A percentile compares a stretch with the other conserved stretches of the same genome.
These are phyloP conservation scores for Yamadazyma epiphylla DNA, from an alignment of 1,139 yeast genomes.

Conservation along the genomic window DNA sequence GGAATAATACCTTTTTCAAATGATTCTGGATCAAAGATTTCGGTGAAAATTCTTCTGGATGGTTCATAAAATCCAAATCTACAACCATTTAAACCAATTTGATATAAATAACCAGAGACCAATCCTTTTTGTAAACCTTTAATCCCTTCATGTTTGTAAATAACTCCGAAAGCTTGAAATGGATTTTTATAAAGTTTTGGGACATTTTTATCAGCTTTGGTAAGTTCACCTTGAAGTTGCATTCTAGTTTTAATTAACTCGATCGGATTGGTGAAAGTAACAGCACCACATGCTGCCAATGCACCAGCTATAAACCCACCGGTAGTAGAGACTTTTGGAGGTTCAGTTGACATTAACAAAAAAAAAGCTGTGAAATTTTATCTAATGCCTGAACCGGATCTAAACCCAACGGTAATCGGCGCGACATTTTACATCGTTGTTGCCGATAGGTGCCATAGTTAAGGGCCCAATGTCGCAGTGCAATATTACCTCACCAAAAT, in stretches of 20 bases:
- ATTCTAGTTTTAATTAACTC: conserved; percentile 91
- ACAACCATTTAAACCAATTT: conserved; percentile 87
- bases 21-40: conserved; percentile 47
- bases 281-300: conserved; percentile 96
- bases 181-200: conserved; percentile 73
- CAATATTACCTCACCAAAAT: too few species aligned
- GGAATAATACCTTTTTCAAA: conserved; percentile 39
- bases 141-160: conserved; percentile 77
- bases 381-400: neutral
- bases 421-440: too few species aligned
- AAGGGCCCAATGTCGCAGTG: too few species aligned
- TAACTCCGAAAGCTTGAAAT: conserved; percentile 75
- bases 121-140: conserved; percentile 88
- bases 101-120: conserved; percentile 79
- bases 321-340: conserved; percentile 47
- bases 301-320: conserved; percentile 96
- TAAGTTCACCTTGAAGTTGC: conserved; percentile 93
- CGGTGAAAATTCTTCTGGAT: conserved; percentile 57
- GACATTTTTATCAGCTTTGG: conserved; percentile 44
- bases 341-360: conserved; percentile 5
- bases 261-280: conserved; percentile 92
- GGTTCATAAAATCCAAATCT: conserved; percentile 95
- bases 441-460: too few species aligned
- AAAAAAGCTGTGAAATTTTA: neutral
- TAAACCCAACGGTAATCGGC: too few species aligned